phyloP scores from a whole-genome alignment of 495 filamentous ascomycete genomes.

The Aspergillus conjunctus region DNA sequence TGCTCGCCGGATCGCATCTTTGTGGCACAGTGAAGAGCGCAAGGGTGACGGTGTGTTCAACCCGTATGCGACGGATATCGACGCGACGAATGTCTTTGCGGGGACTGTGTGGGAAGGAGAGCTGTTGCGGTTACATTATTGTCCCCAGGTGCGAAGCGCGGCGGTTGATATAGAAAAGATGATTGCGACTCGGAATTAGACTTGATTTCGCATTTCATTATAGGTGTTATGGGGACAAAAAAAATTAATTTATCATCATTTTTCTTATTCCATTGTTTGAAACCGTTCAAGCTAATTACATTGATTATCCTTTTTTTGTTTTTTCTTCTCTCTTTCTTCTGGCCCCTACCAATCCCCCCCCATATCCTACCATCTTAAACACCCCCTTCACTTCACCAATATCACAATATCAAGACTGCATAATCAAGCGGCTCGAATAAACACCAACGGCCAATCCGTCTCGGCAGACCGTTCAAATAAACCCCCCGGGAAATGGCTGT shows the following conservation, averaged over 20 bases:
- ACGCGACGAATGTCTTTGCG: slow-evolving; percentile 85
- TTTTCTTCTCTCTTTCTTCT: too few relatives aligned
- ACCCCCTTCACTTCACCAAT: too few relatives aligned
- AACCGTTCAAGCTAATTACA: too few relatives aligned
- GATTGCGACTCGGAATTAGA: slow-evolving; percentile 40
- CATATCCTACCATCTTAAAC: too few relatives aligned
- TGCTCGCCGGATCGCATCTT: slow-evolving; percentile 63
- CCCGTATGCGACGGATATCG: slow-evolving; percentile 58
- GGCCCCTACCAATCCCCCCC: too few relatives aligned
- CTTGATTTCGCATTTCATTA: slow-evolving; percentile 12
- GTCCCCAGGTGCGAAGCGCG: slow-evolving; percentile 80
- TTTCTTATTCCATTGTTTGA: too few relatives aligned
- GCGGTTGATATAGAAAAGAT: slow-evolving; percentile 70
- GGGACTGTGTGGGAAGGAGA: slow-evolving; percentile 93
- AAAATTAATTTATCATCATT: slow-evolving; percentile 2
- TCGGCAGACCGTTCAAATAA: not conserved
- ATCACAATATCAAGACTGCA: too few relatives aligned
- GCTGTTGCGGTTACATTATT: slow-evolving; percentile 80
- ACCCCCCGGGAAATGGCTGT: not conserved
- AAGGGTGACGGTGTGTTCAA: slow-evolving; percentile 77
- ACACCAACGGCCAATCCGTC: too few relatives aligned
- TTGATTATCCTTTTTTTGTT: too few relatives aligned
- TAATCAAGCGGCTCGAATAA: too few relatives aligned
- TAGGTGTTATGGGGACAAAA: slow-evolving; percentile 1
- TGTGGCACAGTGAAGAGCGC: slow-evolving; percentile 90